A percentile compares a stretch with the other conserved stretches of the same genome.
These are phyloP conservation scores for Periconia sp. DNA, from an alignment of 2,329 filamentous ascomycete genomes.

Conservation along the genomic window DNA sequence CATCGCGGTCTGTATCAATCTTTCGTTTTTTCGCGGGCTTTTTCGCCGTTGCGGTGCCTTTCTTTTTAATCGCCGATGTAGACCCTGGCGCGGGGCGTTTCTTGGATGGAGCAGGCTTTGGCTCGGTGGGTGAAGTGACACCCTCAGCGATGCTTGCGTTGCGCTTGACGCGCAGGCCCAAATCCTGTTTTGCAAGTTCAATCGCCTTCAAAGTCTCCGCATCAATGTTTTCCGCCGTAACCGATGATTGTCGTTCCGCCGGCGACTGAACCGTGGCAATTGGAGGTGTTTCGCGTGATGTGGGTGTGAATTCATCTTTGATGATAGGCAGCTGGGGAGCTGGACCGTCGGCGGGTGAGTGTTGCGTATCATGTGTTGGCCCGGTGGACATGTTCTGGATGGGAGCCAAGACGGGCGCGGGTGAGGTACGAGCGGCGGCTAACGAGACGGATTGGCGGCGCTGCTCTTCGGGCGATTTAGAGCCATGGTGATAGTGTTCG, in stretches of 20 bases:
- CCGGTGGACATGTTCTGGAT: constrained; percentile 39
- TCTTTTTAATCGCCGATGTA: constrained; percentile 46
- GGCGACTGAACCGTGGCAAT: constrained; percentile 17
- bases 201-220: constrained; percentile 46
- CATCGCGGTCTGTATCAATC: constrained; percentile 37
- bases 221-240: constrained; percentile 31
- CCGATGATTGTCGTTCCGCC: constrained; percentile 23
- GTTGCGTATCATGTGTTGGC: constrained; percentile 17
- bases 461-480: constrained; percentile 48
- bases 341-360: constrained; percentile 22
- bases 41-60: constrained; percentile 48
- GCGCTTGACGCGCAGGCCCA: constrained; percentile 42
- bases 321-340: constrained; percentile 26
- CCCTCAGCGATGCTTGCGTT: constrained; percentile 41
- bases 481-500: constrained; percentile 51
- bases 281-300: constrained; percentile 41
- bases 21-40: constrained; percentile 52
- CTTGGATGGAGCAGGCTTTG: constrained; percentile 39
- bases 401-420: constrained; percentile 44
- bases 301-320: constrained; percentile 45
- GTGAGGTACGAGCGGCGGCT: constrained; percentile 28
- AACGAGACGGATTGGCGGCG: constrained; percentile 37
- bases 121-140: constrained; percentile 45
- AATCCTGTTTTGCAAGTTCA: constrained; percentile 48
- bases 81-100: constrained; percentile 49